Evolutionary conservation across 768 basidiomycete genomes (phyloP).

Genomic region (Trametes gibbosa): DNA sequence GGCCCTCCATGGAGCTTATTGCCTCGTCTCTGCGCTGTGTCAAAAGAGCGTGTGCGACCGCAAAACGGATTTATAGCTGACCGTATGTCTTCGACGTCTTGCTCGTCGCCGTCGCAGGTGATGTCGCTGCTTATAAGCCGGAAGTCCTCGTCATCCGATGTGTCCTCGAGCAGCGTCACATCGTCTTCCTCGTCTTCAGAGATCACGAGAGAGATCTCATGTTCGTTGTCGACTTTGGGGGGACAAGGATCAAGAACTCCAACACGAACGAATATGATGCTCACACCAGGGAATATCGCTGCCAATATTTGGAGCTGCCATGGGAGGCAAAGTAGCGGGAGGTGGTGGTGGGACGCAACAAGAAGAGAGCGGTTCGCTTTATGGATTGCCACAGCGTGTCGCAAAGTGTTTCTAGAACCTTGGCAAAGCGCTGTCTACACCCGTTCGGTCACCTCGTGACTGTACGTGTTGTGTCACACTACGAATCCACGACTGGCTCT

Average conservation of each 20-base stretch:
- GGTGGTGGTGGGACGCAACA: too few species aligned
- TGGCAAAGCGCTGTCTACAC: too few species aligned
- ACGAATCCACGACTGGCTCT: too few species aligned
- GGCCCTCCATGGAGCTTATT: slow-evolving; percentile 17
- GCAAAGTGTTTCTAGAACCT: too few species aligned
- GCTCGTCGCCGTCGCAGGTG: not conserved
- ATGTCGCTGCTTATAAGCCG: too few species aligned
- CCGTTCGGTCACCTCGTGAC: slow-evolving; percentile 19
- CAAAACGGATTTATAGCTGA: not conserved
- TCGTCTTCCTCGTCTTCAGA: slow-evolving; percentile 2
- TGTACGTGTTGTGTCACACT: slow-evolving; percentile 8
- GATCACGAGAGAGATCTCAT: not conserved
- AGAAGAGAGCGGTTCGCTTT: too few species aligned
- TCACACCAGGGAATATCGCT: too few species aligned
- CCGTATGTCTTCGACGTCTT: not conserved
- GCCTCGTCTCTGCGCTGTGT: slow-evolving; percentile 9
- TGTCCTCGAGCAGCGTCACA: not conserved
- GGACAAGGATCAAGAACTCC: too few species aligned
- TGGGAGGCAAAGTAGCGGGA: too few species aligned
- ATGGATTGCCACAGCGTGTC: not conserved
- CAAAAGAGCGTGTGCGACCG: not conserved
- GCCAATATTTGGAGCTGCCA: too few species aligned
- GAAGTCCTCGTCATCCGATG: not conserved
- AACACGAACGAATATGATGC: too few species aligned
- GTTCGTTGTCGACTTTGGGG: not conserved